Conservation (phyloP, 257 asterid genomes). For the Mentha longifolia region DNA sequence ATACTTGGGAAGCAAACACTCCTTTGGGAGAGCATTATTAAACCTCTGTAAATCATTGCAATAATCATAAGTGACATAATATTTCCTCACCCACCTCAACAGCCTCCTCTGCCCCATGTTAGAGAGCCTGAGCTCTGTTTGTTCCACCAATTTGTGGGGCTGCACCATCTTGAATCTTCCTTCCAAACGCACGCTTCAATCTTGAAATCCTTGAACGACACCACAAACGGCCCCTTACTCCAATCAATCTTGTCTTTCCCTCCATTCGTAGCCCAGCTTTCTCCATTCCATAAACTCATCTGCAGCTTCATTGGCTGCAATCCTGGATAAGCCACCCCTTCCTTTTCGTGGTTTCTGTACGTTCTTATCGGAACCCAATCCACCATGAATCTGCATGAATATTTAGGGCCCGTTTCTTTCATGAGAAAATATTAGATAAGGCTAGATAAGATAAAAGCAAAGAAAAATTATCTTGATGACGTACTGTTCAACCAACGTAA, state of each 20-base stretch:
- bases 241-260: constrained; percentile 68
- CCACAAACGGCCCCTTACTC: constrained; percentile 70
- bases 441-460: no score
- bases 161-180: constrained; percentile 51
- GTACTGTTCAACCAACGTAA: no score
- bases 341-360: constrained; percentile 73
- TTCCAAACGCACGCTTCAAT: constrained; percentile 83
- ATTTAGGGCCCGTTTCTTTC: no score
- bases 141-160: constrained; percentile 79
- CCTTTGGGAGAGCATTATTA: constrained; percentile 61
- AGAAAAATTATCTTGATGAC: no score
- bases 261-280: constrained; percentile 80
- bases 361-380: constrained; percentile 92
- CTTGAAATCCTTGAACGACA: constrained; percentile 50
- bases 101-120: constrained; percentile 66
- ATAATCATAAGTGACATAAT: constrained; percentile 67
- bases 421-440: no score
- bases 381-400: constrained; percentile 72
- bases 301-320: constrained; percentile 65
- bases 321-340: constrained; percentile 69
- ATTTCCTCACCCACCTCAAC: constrained; percentile 68
- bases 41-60: constrained; percentile 73
- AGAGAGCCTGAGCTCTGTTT: constrained; percentile 45
- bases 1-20: constrained; percentile 73
- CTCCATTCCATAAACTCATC: constrained; percentile 71